Conservation (phyloP, 495 filamentous ascomycete genomes). For the Cladorrhinum samala region DNA sequence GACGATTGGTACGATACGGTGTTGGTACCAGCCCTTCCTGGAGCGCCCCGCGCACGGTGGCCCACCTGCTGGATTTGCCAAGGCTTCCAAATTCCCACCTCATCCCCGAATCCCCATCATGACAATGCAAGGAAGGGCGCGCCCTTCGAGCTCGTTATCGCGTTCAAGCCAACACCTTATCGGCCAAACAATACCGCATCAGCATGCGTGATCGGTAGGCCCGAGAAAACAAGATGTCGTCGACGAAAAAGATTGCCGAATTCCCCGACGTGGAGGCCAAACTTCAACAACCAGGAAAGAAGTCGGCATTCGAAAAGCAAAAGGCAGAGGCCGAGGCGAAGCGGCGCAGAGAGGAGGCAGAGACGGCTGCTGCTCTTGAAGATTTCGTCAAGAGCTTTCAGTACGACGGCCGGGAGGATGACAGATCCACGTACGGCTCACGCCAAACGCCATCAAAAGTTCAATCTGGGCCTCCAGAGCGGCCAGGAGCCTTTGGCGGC, state of each 20-base stretch:
- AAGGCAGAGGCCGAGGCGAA: slow-evolving; percentile 93
- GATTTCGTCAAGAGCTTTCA: slow-evolving; percentile 90
- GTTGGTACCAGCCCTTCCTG: too few species aligned
- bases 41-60: too few species aligned
- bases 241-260: slow-evolving; percentile 40
- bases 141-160: not conserved
- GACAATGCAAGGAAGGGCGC: not conserved
- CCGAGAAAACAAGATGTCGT: slow-evolving; percentile 30
- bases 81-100: not conserved
- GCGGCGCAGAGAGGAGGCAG: slow-evolving; percentile 75
- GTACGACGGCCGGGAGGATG: slow-evolving; percentile 51
- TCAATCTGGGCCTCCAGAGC: slow-evolving; percentile 31
- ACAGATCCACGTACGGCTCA: slow-evolving; percentile 12
- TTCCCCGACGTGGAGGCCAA: slow-evolving; percentile 84
- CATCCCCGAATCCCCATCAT: not conserved
- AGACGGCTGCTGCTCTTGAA: slow-evolving; percentile 84
- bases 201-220: slow-evolving; percentile 15
- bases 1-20: too few species aligned
- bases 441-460: slow-evolving; percentile 24
- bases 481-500: slow-evolving; percentile 25
- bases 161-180: not conserved
- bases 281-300: slow-evolving; percentile 74
- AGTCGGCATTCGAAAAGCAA: slow-evolving; percentile 87
- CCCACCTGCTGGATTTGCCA: too few species aligned
- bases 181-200: not conserved